Evolutionary conservation across 805 yeast species (phyloP), one percentile per base, ranked within the genome.

Genomic region (Hyphopichia homilentoma): DNA sequence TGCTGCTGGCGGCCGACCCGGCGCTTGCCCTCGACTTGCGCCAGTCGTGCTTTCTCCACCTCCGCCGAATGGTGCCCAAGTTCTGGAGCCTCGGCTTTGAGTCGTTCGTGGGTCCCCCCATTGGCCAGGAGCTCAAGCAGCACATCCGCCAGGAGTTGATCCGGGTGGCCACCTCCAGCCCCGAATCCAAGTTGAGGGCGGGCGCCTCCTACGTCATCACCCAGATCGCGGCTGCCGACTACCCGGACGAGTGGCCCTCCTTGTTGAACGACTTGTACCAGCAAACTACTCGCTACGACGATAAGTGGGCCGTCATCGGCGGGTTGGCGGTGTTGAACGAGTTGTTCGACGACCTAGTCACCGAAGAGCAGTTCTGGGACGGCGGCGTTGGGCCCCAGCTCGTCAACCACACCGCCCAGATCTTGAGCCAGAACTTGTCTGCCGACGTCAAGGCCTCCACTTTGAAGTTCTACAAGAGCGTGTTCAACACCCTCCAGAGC

Each of bases 161-260:
- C 25, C 40, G 51, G 3, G 52, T 85, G 19, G 63, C 76, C 13
- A 55, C 67, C 3, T 28, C 58, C 6, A 43, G 61, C 2, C 58
- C 66, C 1, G 72, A 73, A 39, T 64, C 82, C 7, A 84, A 81
- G 45, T 62, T 89, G 11, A 68, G 86, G 37, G 72, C 70, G 19
- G 72, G 84, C 31, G 75, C 84, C 2, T 78, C 89, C 2, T 81
- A 85, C 42, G 81, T 84, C 11, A 74, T 88, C 12, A 84, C 84
- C 4, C 94, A 84, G 47, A 84, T 90, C 11, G 87, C 95, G 1
- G 82, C 84, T 3, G 84, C 80, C 1, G 98, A 90, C 50, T 90
- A 76, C 49, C 98, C 98, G 0, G 97, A 93, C 50, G 95, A 87
- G 52, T 90, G 97, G 97, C 95, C 97, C 0, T 71, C 68, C 15